Evolutionary conservation across 495 filamentous ascomycete genomes (phyloP).

Genomic region (Podospora fimiseda): DNA sequence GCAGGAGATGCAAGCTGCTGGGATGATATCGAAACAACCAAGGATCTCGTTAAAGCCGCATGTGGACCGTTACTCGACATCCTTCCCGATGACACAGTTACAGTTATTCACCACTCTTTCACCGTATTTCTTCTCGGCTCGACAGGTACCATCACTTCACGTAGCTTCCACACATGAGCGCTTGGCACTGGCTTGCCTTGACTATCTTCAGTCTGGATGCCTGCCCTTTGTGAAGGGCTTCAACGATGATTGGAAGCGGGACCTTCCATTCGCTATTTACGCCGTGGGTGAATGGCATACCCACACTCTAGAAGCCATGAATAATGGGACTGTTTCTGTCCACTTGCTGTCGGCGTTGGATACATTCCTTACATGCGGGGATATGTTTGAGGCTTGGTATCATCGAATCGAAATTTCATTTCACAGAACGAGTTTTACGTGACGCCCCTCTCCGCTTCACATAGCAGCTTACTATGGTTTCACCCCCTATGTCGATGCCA

Average conservation of each 20-base stretch:
- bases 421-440: too few relatives aligned
- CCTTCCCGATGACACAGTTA: constrained; percentile 42
- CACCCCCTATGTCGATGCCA: constrained; percentile 7
- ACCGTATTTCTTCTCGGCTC: constrained; percentile 41
- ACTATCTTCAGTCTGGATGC: constrained; percentile 17
- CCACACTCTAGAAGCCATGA: constrained; percentile 14
- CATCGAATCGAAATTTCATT: background rate
- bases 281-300: constrained; percentile 19
- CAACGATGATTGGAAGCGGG: background rate
- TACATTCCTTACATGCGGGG: constrained; percentile 2
- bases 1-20: too few relatives aligned
- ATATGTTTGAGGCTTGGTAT: constrained; percentile 6
- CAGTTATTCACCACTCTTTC: constrained; percentile 49
- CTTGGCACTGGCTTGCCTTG: constrained; percentile 17
- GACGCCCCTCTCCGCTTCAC: constrained; percentile 2
- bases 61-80: constrained; percentile 49
- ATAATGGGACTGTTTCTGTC: background rate
- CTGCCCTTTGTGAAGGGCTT: constrained; percentile 1
- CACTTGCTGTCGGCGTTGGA: constrained; percentile 1
- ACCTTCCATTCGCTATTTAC: constrained; percentile 21
- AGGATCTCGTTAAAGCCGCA: constrained; percentile 20
- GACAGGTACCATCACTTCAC: constrained; percentile 2
- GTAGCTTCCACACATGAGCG: constrained; percentile 27
- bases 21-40: constrained; percentile 17
- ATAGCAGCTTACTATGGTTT: constrained; percentile 11